Percentiles rank a stretch among this genome's conserved stretches.
Conservation (phyloP, 495 filamentous ascomycete genomes). For the Lasiosphaeria miniovina region DNA sequence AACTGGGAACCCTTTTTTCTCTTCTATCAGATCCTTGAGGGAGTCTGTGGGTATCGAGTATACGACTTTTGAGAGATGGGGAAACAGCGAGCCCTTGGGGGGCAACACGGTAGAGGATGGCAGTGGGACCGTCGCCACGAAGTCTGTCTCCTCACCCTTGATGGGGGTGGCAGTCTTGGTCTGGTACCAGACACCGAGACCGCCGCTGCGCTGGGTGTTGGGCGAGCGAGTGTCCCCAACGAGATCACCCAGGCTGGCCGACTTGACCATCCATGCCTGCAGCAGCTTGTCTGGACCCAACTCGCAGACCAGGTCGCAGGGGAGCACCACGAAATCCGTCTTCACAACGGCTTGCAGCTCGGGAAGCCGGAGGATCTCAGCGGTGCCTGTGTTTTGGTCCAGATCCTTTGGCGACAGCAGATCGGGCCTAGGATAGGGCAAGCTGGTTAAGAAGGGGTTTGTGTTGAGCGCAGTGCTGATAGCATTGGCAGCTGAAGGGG, state of each 20-base stretch:
- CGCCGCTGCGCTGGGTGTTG: constrained; percentile 60
- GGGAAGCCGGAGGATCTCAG: constrained; percentile 79
- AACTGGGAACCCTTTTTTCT: constrained; percentile 66
- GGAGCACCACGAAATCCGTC: constrained; percentile 83
- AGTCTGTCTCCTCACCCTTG: constrained; percentile 90
- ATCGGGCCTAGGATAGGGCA: constrained; percentile 70
- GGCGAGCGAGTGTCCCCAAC: constrained; percentile 26
- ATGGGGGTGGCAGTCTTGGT: constrained; percentile 71
- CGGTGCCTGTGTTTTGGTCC: constrained; percentile 77
- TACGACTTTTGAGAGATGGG: constrained; percentile 62
- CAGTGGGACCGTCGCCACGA: constrained; percentile 70
- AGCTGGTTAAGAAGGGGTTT: constrained; percentile 79
- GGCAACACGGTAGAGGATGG: constrained; percentile 53
- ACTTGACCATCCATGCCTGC: constrained; percentile 88
- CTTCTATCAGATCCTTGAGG: constrained; percentile 71
- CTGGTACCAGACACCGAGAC: constrained; percentile 83
- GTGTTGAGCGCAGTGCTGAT: constrained; percentile 77
- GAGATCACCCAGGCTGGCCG: constrained; percentile 58
- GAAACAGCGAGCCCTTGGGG: constrained; percentile 58
- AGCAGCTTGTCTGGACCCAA: constrained; percentile 75
- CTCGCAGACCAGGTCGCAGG: constrained; percentile 92
- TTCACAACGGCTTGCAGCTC: constrained; percentile 69
- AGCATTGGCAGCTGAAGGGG: constrained; percentile 66
- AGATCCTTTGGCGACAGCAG: constrained; percentile 71
- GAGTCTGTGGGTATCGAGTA: constrained; percentile 79